A percentile compares a stretch with the other conserved stretches of the same genome.
These are phyloP conservation scores for Curvularia spicifera DNA, from an alignment of 2,329 filamentous ascomycete genomes.

Conservation along the genomic window DNA sequence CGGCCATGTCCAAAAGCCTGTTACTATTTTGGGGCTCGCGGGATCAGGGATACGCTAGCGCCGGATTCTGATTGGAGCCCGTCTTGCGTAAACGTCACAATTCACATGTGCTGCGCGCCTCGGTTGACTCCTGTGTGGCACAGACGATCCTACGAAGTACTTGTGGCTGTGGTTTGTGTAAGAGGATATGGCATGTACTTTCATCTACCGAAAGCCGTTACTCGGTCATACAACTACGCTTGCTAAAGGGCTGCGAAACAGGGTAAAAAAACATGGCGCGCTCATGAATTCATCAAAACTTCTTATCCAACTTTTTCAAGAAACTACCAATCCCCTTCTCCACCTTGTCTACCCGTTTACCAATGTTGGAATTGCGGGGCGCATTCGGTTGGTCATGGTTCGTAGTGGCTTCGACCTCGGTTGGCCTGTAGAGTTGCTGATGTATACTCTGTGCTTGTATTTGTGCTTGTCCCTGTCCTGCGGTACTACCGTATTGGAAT, in stretches of 20 bases:
- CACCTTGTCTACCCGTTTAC: conserved; percentile 68
- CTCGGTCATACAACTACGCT: conserved; percentile 16
- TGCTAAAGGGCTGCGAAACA: conserved; percentile 21
- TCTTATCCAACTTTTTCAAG: conserved; percentile 81
- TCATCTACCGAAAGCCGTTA: conserved; percentile 1
- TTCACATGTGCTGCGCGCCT: conserved; percentile 19
- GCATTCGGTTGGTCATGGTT: conserved; percentile 30
- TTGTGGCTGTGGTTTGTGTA: background rate
- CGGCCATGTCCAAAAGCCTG: conserved; percentile 29
- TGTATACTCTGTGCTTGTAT: conserved; percentile 63
- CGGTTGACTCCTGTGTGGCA: conserved; percentile 13
- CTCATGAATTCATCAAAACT: conserved; percentile 53
- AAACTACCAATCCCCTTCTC: conserved; percentile 75
- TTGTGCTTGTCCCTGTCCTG: conserved; percentile 34
- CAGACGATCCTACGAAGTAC: background rate
- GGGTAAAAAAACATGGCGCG: conserved; percentile 8
- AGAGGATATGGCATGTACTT: background rate
- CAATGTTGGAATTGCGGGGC: conserved; percentile 60
- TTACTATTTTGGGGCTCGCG: conserved; percentile 32
- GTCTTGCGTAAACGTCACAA: conserved; percentile 19
- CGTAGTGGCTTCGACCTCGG: conserved; percentile 61
- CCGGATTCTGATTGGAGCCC: conserved; percentile 22
- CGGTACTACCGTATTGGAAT: conserved; percentile 55
- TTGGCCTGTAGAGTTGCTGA: conserved; percentile 72
- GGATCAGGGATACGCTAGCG: conserved; percentile 25